Evolutionary conservation across 139 green algal genomes (phyloP).

Genomic region (Chlorella ohadii): DNA sequence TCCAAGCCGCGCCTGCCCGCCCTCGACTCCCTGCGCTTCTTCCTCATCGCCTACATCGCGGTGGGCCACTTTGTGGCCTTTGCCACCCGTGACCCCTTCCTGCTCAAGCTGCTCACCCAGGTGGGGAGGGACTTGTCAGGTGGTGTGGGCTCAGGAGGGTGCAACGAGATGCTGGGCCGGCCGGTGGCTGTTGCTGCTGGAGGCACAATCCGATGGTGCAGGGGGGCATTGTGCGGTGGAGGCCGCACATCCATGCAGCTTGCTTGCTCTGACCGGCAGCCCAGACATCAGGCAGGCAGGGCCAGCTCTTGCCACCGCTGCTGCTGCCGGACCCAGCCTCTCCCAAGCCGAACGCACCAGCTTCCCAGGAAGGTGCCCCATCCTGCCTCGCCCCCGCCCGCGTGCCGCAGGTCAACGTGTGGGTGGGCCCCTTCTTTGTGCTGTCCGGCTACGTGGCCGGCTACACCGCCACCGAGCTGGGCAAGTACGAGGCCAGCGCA

Average conservation of each 20-base stretch:
- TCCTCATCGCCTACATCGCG: slow-evolving; percentile 42
- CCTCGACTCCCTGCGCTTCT: slow-evolving; percentile 39
- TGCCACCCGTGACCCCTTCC: slow-evolving; percentile 31
- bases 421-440: slow-evolving; percentile 41
- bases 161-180: no score
- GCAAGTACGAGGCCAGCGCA: slow-evolving; percentile 36
- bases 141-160: no score
- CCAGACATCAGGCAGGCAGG: no score
- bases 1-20: slow-evolving; percentile 39
- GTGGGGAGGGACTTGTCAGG: background rate
- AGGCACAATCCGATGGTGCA: no score
- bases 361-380: no score
- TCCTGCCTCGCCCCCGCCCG: background rate
- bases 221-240: no score
- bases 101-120: slow-evolving; percentile 33
- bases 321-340: no score
- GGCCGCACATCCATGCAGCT: no score
- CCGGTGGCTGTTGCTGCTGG: no score
- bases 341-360: no score
- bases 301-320: no score
- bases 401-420: slow-evolving; percentile 25
- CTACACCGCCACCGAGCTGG: slow-evolving; percentile 40
- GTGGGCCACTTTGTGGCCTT: slow-evolving; percentile 42
- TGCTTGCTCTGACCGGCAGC: no score
- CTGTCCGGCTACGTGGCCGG: slow-evolving; percentile 39